Percentiles rank a stretch among this genome's conserved stretches.
These are phyloP conservation scores for Cercis canadensis DNA, from an alignment of 306 rosid species.

Conservation along the genomic window DNA sequence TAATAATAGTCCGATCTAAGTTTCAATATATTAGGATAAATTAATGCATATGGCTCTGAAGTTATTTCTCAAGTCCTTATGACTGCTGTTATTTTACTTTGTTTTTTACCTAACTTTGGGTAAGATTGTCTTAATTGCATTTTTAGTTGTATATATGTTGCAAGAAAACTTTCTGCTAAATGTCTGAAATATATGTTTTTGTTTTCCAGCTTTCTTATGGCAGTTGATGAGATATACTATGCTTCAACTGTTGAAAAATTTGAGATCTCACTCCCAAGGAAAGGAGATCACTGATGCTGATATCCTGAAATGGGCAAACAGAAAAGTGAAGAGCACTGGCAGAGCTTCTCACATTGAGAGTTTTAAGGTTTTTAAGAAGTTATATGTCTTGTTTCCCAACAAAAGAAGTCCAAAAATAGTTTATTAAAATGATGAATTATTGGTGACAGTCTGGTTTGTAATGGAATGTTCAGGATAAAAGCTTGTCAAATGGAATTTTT, in stretches of 20 bases:
- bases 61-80: not conserved
- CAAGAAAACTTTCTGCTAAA: not conserved
- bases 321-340: conserved; percentile 79
- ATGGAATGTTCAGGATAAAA: conserved; percentile 67
- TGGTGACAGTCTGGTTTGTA: conserved; percentile 18
- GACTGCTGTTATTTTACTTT: not conserved
- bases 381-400: not conserved
- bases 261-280: conserved; percentile 87
- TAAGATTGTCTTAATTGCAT: not conserved
- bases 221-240: conserved; percentile 91
- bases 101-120: not conserved
- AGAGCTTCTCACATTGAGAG: conserved; percentile 79
- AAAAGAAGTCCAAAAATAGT: not conserved
- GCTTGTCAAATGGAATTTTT: conserved; percentile 85
- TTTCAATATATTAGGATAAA: not conserved
- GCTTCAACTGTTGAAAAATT: conserved; percentile 84
- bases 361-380: conserved; percentile 68
- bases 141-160: not conserved
- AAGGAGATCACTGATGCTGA: conserved; percentile 88
- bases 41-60: not conserved
- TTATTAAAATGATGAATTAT: conserved; percentile 22
- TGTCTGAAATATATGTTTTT: conserved; percentile 27
- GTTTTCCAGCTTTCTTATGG: conserved; percentile 87
- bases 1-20: not conserved
- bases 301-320: conserved; percentile 87